Evolutionary conservation across 257 asterid species (phyloP).

Genomic region (Voacanga thouarsii): DNA sequence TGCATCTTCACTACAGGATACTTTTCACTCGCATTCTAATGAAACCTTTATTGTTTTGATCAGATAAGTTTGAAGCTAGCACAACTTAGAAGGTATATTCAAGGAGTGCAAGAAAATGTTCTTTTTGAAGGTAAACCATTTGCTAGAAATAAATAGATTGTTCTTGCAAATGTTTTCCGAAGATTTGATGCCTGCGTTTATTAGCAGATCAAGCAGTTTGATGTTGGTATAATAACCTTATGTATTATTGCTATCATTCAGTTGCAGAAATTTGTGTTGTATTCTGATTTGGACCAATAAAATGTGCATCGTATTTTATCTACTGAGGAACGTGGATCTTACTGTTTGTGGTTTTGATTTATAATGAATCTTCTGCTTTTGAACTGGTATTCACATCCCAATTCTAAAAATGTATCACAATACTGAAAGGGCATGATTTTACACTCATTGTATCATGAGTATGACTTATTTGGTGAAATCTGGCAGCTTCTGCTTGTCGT

Average conservation of each 20-base stretch:
- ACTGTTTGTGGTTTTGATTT: neutral
- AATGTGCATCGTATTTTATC: neutral
- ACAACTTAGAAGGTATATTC: neutral
- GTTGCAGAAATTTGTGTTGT: neutral
- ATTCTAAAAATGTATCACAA: neutral
- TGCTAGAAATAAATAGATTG: neutral
- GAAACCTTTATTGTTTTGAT: neutral
- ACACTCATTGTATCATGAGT: neutral
- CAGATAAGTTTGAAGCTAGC: neutral
- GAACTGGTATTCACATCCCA: neutral
- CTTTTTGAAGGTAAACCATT: neutral
- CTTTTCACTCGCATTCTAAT: neutral
- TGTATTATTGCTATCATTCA: neutral
- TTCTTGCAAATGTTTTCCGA: neutral
- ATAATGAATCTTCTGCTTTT: neutral
- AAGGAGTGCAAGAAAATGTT: neutral
- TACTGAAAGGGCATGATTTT: neutral
- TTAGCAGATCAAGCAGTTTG: neutral
- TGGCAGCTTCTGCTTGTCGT: neutral
- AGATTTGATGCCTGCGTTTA: neutral
- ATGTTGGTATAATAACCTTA: neutral
- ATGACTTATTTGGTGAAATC: too few species aligned
- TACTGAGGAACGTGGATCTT: neutral
- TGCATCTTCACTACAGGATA: neutral
- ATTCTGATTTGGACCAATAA: constrained; percentile 3